Evolutionary conservation across 371 early-diverging fungal genomes (phyloP), one percentile per base, ranked within the genome.

Genomic region (Ordospora colligata): DNA sequence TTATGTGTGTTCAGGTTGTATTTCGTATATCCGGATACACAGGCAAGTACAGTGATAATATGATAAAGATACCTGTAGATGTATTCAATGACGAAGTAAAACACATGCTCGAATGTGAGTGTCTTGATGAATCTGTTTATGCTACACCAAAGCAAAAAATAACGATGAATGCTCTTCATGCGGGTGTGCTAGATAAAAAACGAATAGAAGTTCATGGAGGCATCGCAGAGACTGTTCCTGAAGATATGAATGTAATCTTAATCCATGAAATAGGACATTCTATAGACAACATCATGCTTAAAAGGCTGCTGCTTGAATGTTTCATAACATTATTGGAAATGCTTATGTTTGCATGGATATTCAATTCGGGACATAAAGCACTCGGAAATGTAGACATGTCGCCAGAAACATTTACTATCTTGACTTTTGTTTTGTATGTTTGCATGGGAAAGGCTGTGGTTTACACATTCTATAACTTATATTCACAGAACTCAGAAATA

Each of bases 221-320:
- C 52, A 52, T 79, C 12, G 44, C 65, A 8, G 62, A 78, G 12
- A 65, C 79, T 40, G 49, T 42, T 8, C 25, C 49, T 27, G 51
- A 79, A 19, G 74, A 83, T 66, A 49, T 82, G 49, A 52, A 82
- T 53, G 69, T 84, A 7, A 66, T 86, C 47, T 50, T 83, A 5
- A 63, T 84, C 14, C 86, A 86, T 53, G 86, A 86, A 46, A 76
- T 86, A 49, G 86, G 84, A 0, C 86, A 86, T 78, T 80, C 84
- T 22, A 64, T 77, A 40, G 83, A 84, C 43, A 52, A 76, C 64
- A 82, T 79, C 63, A 69, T 84, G 21, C 58, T 80, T 44, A 82
- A 81, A 73, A 86, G 83, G 58, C 46, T 79, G 10, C 45, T 75
- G 21, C 69, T 77, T 14, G 69, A 80, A 14, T 64, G 79, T 45